A percentile compares a stretch with the other conserved stretches of the same genome.
These are phyloP conservation scores for Lactifluus volemus DNA, from an alignment of 768 basidiomycete species.

Conservation along the genomic window DNA sequence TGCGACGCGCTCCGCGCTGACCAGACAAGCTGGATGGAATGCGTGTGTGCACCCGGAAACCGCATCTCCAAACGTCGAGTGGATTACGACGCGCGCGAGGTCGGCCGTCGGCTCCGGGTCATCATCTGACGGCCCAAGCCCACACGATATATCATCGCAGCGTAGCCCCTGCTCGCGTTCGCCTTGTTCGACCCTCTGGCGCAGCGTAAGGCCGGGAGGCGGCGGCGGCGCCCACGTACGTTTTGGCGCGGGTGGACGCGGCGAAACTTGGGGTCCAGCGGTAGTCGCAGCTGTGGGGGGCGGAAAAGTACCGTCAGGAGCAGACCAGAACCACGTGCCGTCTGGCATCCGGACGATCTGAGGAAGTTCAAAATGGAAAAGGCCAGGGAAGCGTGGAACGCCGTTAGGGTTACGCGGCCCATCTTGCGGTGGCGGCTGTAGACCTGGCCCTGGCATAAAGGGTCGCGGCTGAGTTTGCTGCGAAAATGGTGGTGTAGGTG, in stretches of 20 bases:
- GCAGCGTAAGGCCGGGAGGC: constrained; percentile 59
- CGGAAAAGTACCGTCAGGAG: constrained; percentile 2
- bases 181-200: constrained; percentile 62
- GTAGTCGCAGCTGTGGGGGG: not conserved
- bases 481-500: constrained; percentile 15
- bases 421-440: constrained; percentile 13
- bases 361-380: constrained; percentile 16
- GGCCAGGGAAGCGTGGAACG: constrained; percentile 11
- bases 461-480: constrained; percentile 15
- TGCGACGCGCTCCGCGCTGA: constrained; percentile 55
- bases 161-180: constrained; percentile 67
- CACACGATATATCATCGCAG: constrained; percentile 66
- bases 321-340: constrained; percentile 9
- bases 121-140: constrained; percentile 66
- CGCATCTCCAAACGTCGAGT: constrained; percentile 19
- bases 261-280: constrained; percentile 16
- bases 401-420: constrained; percentile 5
- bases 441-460: constrained; percentile 5
- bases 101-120: constrained; percentile 40
- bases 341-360: constrained; percentile 11
- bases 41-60: constrained; percentile 46
- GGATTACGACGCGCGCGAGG: constrained; percentile 34
- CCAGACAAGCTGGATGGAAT: constrained; percentile 69
- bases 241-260: constrained; percentile 29
- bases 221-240: constrained; percentile 51